Percentiles rank a stretch among this genome's conserved stretches.
These are phyloP conservation scores for Chlorella vulgaris DNA, from an alignment of 139 green algal species.

Conservation along the genomic window DNA sequence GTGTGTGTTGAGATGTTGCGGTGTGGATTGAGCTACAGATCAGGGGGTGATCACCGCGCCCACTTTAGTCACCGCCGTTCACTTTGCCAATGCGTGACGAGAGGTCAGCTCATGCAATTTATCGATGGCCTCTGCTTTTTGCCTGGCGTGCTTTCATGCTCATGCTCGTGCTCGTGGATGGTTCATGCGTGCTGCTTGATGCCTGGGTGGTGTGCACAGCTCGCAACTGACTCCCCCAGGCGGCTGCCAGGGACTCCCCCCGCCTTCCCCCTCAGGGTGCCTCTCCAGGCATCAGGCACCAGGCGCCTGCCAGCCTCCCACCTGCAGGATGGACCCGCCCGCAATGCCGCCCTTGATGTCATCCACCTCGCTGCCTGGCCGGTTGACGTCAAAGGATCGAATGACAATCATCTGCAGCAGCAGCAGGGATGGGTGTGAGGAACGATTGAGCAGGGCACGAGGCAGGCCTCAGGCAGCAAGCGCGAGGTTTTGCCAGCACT, in stretches of 20 bases:
- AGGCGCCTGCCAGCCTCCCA: conserved; percentile 25
- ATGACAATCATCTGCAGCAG: conserved; percentile 98
- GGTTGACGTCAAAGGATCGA: conserved; percentile 99
- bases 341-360: conserved; percentile 97
- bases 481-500: too few species aligned
- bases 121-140: conserved; percentile 53
- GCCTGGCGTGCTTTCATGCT: conserved; percentile 26
- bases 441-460: background rate
- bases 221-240: background rate
- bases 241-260: background rate
- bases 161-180: background rate
- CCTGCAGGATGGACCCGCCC: conserved; percentile 95
- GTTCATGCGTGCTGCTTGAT: too few species aligned
- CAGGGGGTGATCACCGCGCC: conserved; percentile 34
- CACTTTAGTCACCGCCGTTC: conserved; percentile 34
- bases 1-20: conserved; percentile 19
- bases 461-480: too few species aligned
- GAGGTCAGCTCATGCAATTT: conserved; percentile 47
- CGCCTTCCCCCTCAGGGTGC: background rate
- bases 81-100: conserved; percentile 49
- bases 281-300: background rate
- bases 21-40: conserved; percentile 50
- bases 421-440: too few species aligned
- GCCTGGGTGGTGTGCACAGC: too few species aligned
- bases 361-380: conserved; percentile 95